Conservation (phyloP, 2,329 filamentous ascomycete species). For the Zasmidium citrigriseum region DNA sequence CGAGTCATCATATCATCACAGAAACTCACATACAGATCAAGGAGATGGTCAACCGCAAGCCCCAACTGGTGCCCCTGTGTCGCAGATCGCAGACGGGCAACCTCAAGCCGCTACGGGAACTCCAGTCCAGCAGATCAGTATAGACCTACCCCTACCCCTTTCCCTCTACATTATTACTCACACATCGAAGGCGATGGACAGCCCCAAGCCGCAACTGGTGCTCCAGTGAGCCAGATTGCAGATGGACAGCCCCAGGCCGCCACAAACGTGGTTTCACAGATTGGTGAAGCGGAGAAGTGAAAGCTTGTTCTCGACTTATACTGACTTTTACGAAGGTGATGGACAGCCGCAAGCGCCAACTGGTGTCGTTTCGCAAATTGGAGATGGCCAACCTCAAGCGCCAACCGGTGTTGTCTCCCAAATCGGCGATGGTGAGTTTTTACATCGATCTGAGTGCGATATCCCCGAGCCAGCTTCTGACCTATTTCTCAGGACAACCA, state of each 20-base stretch:
- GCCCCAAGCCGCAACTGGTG: slow-evolving; percentile 22
- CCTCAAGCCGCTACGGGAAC: slow-evolving; percentile 28
- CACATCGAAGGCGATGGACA: slow-evolving; percentile 23
- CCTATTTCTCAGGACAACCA: slow-evolving; percentile 32
- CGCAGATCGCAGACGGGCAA: slow-evolving; percentile 39
- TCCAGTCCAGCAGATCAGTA: too few species aligned
- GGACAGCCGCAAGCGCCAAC: slow-evolving; percentile 32
- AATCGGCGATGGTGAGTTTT: slow-evolving; percentile 30
- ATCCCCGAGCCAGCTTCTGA: too few species aligned
- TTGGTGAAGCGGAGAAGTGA: too few species aligned
- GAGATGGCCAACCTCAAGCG: slow-evolving; percentile 27
- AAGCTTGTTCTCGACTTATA: neutral
- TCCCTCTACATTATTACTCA: too few species aligned
- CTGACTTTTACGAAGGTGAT: slow-evolving; percentile 13
- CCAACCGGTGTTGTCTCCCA: slow-evolving; percentile 24
- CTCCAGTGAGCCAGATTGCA: slow-evolving; percentile 30
- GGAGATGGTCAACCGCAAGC: slow-evolving; percentile 49
- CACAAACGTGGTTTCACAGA: neutral
- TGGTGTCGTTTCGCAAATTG: slow-evolving; percentile 26
- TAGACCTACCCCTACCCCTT: too few species aligned
- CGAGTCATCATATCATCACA: too few species aligned
- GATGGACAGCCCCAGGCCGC: slow-evolving; percentile 6
- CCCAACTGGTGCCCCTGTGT: slow-evolving; percentile 22
- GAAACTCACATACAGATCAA: too few species aligned
- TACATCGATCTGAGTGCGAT: too few species aligned